A percentile compares a stretch with the other conserved stretches of the same genome.
These are phyloP conservation scores for Desmodesmus armatus DNA, from an alignment of 139 green algal species.

Conservation along the genomic window DNA sequence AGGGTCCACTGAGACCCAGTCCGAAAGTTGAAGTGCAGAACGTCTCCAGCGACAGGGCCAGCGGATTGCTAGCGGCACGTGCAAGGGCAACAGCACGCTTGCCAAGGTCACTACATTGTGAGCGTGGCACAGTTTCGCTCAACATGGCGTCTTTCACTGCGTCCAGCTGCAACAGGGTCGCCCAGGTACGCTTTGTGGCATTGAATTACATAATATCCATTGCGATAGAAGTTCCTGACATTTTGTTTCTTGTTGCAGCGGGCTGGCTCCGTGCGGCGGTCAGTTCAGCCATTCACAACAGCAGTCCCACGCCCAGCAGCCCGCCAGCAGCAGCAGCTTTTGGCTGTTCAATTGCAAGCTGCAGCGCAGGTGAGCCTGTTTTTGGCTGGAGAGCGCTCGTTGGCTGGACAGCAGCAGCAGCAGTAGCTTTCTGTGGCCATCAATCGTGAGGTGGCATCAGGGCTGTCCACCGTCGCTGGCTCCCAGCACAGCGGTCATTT, in stretches of 20 bases:
- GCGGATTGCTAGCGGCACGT: too few relatives aligned
- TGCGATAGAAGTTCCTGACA: too few relatives aligned
- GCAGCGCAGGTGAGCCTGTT: conserved; percentile 26
- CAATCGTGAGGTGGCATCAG: conserved; percentile 11
- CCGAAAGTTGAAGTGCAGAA: too few relatives aligned
- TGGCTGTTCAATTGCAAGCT: conserved; percentile 3
- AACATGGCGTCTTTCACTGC: too few relatives aligned
- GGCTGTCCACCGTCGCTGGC: not conserved
- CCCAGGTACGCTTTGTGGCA: too few relatives aligned
- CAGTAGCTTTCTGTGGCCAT: conserved; percentile 11
- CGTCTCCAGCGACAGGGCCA: too few relatives aligned
- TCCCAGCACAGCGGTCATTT: not conserved
- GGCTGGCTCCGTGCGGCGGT: conserved; percentile 21
- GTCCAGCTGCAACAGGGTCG: too few relatives aligned
- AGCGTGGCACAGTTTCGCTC: too few relatives aligned
- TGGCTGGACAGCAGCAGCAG: not conserved
- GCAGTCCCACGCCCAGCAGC: conserved; percentile 2
- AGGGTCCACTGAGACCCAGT: too few relatives aligned
- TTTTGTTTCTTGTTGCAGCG: not conserved
- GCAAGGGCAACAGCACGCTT: too few relatives aligned
- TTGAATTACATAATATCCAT: too few relatives aligned
- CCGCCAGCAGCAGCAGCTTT: conserved; percentile 1
- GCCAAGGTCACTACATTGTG: too few relatives aligned
- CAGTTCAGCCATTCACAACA: conserved; percentile 32
- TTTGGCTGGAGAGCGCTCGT: not conserved